Conservation (phyloP, 1,284 basidiomycete species). For the Anthracocystis setariae region DNA sequence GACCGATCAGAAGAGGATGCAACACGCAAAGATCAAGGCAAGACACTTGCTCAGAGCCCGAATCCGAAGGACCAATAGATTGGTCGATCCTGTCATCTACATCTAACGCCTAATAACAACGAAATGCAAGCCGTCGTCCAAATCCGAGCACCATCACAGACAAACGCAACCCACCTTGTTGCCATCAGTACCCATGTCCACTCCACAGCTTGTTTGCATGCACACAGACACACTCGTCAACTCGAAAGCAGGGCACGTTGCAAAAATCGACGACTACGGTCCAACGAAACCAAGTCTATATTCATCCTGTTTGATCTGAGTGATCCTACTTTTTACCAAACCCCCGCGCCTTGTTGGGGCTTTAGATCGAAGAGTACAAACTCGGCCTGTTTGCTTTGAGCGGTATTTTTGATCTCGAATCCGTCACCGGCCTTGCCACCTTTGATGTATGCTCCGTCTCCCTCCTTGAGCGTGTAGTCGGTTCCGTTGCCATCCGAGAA, state of each 20-base stretch:
- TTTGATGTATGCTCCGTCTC: constrained; percentile 51
- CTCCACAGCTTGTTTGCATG: too few relatives aligned
- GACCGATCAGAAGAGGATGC: not conserved
- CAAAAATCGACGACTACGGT: too few relatives aligned
- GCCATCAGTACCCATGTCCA: too few relatives aligned
- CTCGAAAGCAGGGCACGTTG: too few relatives aligned
- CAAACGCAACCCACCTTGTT: too few relatives aligned
- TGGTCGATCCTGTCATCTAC: constrained; percentile 46
- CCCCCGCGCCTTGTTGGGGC: not conserved
- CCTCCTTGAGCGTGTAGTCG: constrained; percentile 67
- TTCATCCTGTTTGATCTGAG: not conserved
- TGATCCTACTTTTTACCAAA: constrained; percentile 5
- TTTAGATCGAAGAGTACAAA: constrained; percentile 43
- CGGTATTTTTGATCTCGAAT: constrained; percentile 25
- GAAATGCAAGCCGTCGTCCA: too few relatives aligned
- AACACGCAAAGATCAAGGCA: constrained; percentile 12
- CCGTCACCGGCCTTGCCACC: constrained; percentile 30
- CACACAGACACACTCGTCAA: too few relatives aligned
- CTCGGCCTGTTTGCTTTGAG: constrained; percentile 29
- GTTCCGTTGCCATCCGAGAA: constrained; percentile 70
- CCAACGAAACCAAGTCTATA: not conserved
- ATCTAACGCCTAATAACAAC: constrained; percentile 6
- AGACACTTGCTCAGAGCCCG: constrained; percentile 14
- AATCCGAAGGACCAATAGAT: constrained; percentile 25
- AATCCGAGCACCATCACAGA: not conserved